These are phyloP conservation scores for Ceratobasidium theobromae DNA, from an alignment of 1,284 basidiomycete species.

Conservation along the genomic window DNA sequence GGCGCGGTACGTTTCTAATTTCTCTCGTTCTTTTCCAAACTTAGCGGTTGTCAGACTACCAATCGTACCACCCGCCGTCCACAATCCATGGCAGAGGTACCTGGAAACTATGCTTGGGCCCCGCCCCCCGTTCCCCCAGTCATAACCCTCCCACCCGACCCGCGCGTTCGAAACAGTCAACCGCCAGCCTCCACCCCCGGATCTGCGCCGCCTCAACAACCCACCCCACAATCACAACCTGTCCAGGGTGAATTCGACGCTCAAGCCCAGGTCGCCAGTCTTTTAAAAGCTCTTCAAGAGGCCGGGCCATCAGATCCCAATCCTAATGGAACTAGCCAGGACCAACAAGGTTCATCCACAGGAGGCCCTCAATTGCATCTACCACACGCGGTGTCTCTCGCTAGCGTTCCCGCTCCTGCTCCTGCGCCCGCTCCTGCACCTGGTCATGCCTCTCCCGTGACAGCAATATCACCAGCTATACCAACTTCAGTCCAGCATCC, in stretches of 20 bases:
- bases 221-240: neutral
- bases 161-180: conserved; percentile 6
- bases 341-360: no score
- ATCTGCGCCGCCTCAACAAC: neutral
- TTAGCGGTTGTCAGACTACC: neutral
- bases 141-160: conserved; percentile 23
- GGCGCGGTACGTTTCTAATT: conserved; percentile 58
- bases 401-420: neutral
- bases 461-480: neutral
- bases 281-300: conserved; percentile 15
- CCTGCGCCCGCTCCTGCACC: neutral
- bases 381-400: neutral
- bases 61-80: conserved; percentile 29
- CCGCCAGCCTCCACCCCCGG: no score
- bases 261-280: conserved; percentile 21
- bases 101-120: conserved; percentile 28
- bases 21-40: neutral
- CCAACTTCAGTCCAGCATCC: neutral
- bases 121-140: conserved; percentile 28
- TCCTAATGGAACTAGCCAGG: neutral
- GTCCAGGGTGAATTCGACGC: conserved; percentile 16
- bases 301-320: neutral
- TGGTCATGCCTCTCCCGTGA: neutral
- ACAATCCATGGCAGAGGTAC: conserved; percentile 27
- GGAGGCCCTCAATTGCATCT: no score